Conservation (phyloP, 2,329 filamentous ascomycete species). For the Penicillium digitatum region DNA sequence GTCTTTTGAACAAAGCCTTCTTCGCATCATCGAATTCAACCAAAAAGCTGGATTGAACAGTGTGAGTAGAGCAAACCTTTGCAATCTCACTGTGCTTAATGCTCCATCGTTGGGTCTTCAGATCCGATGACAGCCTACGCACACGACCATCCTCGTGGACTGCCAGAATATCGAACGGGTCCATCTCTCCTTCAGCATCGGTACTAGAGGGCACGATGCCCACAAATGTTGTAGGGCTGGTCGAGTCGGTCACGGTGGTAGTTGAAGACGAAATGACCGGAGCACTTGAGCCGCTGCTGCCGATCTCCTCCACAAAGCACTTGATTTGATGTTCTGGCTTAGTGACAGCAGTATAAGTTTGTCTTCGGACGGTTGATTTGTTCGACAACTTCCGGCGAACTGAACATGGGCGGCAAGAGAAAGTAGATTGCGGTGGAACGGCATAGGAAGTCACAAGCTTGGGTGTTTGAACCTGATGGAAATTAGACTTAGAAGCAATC, state of each 20-base stretch:
- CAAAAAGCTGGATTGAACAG: slow-evolving; percentile 37
- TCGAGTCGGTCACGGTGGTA: slow-evolving; percentile 37
- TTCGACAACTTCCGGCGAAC: slow-evolving; percentile 50
- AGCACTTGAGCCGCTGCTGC: slow-evolving; percentile 29
- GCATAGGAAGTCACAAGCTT: slow-evolving; percentile 59
- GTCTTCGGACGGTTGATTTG: slow-evolving; percentile 46
- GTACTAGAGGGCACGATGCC: slow-evolving; percentile 34
- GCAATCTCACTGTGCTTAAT: slow-evolving; percentile 34
- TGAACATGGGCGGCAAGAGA: slow-evolving; percentile 57
- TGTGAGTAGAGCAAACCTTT: slow-evolving; percentile 26
- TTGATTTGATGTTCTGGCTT: slow-evolving; percentile 51
- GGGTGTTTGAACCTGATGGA: slow-evolving; percentile 55
- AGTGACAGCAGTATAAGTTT: slow-evolving; percentile 54
- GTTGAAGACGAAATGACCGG: slow-evolving; percentile 39
- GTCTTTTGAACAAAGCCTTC: slow-evolving; percentile 38
- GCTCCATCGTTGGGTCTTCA: slow-evolving; percentile 41
- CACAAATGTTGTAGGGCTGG: slow-evolving; percentile 38
- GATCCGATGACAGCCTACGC: slow-evolving; percentile 39
- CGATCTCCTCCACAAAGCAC: slow-evolving; percentile 51
- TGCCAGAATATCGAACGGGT: slow-evolving; percentile 39
- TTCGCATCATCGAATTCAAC: slow-evolving; percentile 42
- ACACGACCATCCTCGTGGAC: slow-evolving; percentile 45
- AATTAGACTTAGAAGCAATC: slow-evolving; percentile 5
- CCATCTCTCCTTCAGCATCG: slow-evolving; percentile 24
- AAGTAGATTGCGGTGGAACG: slow-evolving; percentile 56